A percentile compares a stretch with the other conserved stretches of the same genome.
Evolutionary conservation across 768 basidiomycete genomes (phyloP).

Genomic region (Collybiopsis luxurians): DNA sequence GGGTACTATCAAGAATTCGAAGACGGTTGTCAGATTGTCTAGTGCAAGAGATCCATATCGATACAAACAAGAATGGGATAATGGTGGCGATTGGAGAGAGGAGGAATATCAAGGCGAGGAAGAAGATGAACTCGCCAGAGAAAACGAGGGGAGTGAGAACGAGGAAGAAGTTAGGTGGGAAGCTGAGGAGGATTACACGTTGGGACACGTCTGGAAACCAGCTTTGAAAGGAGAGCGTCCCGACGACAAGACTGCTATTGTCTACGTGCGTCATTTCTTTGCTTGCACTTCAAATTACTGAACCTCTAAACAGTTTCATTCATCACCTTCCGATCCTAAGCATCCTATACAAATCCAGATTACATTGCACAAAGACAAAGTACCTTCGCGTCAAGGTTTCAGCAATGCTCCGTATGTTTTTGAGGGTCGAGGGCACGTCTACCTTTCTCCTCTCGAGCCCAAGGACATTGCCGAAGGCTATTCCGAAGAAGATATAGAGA

Average conservation of each 20-base stretch:
- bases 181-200: constrained; percentile 63
- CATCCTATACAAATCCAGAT: constrained; percentile 56
- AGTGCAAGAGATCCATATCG: constrained; percentile 49
- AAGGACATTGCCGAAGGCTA: constrained; percentile 18
- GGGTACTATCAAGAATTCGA: constrained; percentile 52
- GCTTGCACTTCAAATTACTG: background rate
- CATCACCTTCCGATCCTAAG: constrained; percentile 46
- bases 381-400: constrained; percentile 52
- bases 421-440: constrained; percentile 43
- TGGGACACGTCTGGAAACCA: constrained; percentile 57
- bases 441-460: constrained; percentile 24
- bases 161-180: constrained; percentile 63
- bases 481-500: constrained; percentile 6
- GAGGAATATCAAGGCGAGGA: constrained; percentile 37
- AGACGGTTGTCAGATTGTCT: constrained; percentile 51
- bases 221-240: constrained; percentile 20
- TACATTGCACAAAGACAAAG: constrained; percentile 50
- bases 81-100: constrained; percentile 27
- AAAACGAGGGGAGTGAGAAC: constrained; percentile 29
- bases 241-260: constrained; percentile 43
- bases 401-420: constrained; percentile 67
- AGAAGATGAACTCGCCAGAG: constrained; percentile 27
- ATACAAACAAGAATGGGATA: constrained; percentile 30
- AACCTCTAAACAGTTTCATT: constrained; percentile 1
- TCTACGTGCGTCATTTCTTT: constrained; percentile 49